Evolutionary conservation across 352 stramenopile genomes (phyloP).

Genomic region (Phytophthora pluvialis): DNA sequence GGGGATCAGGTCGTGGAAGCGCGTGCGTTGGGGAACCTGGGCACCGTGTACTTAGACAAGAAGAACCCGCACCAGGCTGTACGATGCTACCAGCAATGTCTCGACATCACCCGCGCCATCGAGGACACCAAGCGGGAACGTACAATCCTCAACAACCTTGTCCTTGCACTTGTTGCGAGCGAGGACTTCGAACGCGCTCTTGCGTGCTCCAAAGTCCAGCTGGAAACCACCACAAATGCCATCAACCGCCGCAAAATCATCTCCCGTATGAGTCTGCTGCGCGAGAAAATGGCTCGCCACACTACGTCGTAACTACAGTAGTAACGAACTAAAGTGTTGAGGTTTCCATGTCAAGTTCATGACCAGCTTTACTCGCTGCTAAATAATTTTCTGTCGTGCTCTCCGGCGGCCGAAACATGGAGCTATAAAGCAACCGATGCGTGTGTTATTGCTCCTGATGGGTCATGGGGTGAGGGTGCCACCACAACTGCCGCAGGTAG

Average conservation of each 20-base stretch:
- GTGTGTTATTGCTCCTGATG: conserved; percentile 24
- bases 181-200: conserved; percentile 66
- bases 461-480: conserved; percentile 34
- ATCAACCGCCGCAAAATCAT: conserved; percentile 84
- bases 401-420: not conserved
- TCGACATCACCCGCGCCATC: conserved; percentile 76
- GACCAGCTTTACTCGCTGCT: not conserved
- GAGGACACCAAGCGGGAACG: conserved; percentile 79
- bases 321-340: not conserved
- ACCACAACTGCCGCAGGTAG: conserved; percentile 35
- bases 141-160: conserved; percentile 86
- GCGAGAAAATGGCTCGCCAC: conserved; percentile 46
- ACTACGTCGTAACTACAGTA: conserved; percentile 2
- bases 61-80: conserved; percentile 75
- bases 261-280: conserved; percentile 75
- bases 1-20: conserved; percentile 73
- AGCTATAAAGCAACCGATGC: conserved; percentile 35
- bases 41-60: conserved; percentile 79
- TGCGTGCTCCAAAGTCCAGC: conserved; percentile 68
- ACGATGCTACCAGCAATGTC: conserved; percentile 76
- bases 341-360: too few relatives aligned
- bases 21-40: conserved; percentile 76
- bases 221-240: conserved; percentile 70
- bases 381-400: not conserved
- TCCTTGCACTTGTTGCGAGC: conserved; percentile 73